Evolutionary conservation across 78 protist genomes (phyloP).

Genomic region (Corallochytrium limacisporum): DNA sequence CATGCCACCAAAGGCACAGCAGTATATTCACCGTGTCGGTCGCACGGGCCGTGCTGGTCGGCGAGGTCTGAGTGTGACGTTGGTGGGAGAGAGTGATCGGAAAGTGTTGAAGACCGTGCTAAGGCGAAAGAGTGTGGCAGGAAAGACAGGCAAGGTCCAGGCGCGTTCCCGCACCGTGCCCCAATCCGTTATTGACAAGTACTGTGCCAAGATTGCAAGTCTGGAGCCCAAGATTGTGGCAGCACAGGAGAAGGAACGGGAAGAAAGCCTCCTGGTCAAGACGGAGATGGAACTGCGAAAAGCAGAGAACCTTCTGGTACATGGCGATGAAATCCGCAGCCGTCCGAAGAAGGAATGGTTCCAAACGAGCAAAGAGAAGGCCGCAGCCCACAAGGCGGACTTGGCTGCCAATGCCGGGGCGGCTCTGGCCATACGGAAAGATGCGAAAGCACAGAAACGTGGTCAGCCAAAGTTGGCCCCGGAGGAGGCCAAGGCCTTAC

Average conservation of each 20-base stretch:
- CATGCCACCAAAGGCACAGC: no score
- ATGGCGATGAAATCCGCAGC: conserved; percentile 14
- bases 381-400: no score
- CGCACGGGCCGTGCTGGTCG: conserved; percentile 71
- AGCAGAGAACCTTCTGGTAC: conserved; percentile 21
- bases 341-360: conserved; percentile 26
- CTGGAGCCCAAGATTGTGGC: neutral
- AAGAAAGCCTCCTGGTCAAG: conserved; percentile 1
- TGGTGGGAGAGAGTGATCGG: conserved; percentile 10
- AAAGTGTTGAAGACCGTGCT: neutral
- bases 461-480: no score
- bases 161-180: neutral
- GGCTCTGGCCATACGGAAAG: no score
- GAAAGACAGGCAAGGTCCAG: neutral
- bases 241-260: neutral
- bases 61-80: conserved; percentile 28
- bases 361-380: conserved; percentile 14
- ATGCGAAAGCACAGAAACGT: no score
- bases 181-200: neutral
- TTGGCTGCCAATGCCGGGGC: no score
- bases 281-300: conserved; percentile 13
- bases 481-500: no score
- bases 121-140: neutral
- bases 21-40: conserved; percentile 75
- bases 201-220: neutral